Percentiles rank a stretch among this genome's conserved stretches.
phyloP scores from a whole-genome alignment of 768 basidiomycete genomes.

The Lactarius evosmus region DNA sequence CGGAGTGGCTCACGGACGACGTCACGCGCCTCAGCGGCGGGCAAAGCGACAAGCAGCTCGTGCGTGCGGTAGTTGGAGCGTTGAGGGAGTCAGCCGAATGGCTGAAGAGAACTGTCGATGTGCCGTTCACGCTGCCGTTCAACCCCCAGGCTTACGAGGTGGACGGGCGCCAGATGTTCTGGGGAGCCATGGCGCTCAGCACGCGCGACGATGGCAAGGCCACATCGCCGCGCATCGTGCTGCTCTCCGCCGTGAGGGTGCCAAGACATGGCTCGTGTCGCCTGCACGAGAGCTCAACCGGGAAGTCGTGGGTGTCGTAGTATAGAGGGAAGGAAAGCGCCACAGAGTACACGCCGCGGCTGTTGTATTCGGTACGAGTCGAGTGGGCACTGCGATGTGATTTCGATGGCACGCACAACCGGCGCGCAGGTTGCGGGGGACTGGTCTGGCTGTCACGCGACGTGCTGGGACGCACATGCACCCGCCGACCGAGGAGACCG shows the following conservation, averaged over 20 bases:
- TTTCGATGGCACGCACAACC: constrained; percentile 47
- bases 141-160: constrained; percentile 68
- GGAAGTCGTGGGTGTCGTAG: constrained; percentile 46
- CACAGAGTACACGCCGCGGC: constrained; percentile 41
- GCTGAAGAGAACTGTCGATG: constrained; percentile 48
- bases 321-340: constrained; percentile 39
- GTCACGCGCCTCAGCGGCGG: constrained; percentile 58
- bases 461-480: constrained; percentile 67
- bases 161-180: constrained; percentile 59
- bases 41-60: constrained; percentile 48
- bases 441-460: constrained; percentile 69
- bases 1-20: constrained; percentile 51
- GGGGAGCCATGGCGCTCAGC: constrained; percentile 65
- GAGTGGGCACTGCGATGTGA: constrained; percentile 54
- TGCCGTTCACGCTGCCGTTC: constrained; percentile 59
- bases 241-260: constrained; percentile 48
- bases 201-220: constrained; percentile 65
- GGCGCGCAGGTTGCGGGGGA: constrained; percentile 61
- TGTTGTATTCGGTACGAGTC: constrained; percentile 64
- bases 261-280: constrained; percentile 57
- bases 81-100: constrained; percentile 57
- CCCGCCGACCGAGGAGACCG: constrained; percentile 50
- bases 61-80: constrained; percentile 49
- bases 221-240: constrained; percentile 54
- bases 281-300: constrained; percentile 42